Evolutionary conservation across 2,329 filamentous ascomycete species (phyloP).

Genomic region (Hypomyces perniciosus): DNA sequence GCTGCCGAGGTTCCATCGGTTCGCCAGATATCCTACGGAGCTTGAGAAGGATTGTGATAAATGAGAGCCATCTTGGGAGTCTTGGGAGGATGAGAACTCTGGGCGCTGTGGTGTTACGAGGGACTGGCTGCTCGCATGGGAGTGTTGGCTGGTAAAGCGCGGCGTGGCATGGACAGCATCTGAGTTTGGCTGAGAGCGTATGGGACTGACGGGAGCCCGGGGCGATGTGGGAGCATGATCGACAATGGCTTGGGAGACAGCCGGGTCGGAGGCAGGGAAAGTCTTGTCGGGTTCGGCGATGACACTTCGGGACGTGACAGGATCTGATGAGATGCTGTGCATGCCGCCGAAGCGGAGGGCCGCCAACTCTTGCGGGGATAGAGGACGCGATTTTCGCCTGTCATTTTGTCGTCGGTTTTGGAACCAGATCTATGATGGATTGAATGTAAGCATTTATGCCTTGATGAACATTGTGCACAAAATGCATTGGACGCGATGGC

Average conservation of each 20-base stretch:
- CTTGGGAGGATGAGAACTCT: conserved; percentile 23
- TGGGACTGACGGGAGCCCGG: conserved; percentile 20
- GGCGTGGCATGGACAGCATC: conserved; percentile 23
- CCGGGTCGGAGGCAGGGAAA: conserved; percentile 24
- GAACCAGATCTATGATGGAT: conserved; percentile 78
- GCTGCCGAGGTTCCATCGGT: conserved; percentile 49
- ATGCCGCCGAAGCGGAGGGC: conserved; percentile 51
- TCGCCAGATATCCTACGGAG: conserved; percentile 47
- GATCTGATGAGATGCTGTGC: conserved; percentile 45
- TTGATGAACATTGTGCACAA: conserved; percentile 6
- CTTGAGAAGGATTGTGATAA: conserved; percentile 37
- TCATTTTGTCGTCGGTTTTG: conserved; percentile 93
- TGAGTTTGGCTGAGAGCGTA: conserved; percentile 21
- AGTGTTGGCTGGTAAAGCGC: conserved; percentile 9
- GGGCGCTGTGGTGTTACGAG: conserved; percentile 20
- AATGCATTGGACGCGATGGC: conserved; percentile 8
- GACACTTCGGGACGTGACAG: conserved; percentile 24
- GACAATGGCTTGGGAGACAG: conserved; percentile 18
- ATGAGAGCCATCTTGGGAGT: conserved; percentile 18
- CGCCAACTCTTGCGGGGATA: conserved; percentile 70
- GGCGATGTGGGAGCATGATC: conserved; percentile 22
- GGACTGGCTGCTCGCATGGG: conserved; percentile 7
- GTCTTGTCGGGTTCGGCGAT: conserved; percentile 22
- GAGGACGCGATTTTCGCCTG: conserved; percentile 77
- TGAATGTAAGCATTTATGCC: conserved; percentile 1